Percentiles rank a stretch among this genome's conserved stretches.
Evolutionary conservation across 257 asterid species (phyloP).

Genomic region (Thymus mandschuricus): DNA sequence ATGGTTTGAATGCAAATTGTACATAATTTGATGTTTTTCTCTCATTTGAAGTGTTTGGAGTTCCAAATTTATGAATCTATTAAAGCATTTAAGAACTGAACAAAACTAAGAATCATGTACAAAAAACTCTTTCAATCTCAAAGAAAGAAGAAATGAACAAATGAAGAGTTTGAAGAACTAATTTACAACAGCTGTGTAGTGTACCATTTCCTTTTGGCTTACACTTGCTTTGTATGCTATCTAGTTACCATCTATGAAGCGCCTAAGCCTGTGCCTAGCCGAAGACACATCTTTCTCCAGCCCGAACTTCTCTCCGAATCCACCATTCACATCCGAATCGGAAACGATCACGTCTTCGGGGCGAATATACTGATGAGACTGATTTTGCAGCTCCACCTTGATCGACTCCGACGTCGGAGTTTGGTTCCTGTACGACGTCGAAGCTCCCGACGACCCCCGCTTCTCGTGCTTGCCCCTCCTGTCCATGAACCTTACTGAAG

Average conservation of each 20-base stretch:
- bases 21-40: background rate
- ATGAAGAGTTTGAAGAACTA: constrained; percentile 27
- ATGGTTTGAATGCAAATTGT: constrained; percentile 3
- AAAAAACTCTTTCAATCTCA: background rate
- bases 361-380: constrained; percentile 37
- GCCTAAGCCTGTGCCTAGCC: constrained; percentile 48
- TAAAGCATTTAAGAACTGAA: too few relatives aligned
- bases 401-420: constrained; percentile 45
- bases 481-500: constrained; percentile 32
- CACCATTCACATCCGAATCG: constrained; percentile 17
- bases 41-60: too few relatives aligned
- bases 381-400: constrained; percentile 50
- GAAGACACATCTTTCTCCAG: constrained; percentile 36
- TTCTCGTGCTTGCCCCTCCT: constrained; percentile 38
- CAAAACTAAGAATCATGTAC: too few relatives aligned
- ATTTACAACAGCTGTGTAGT: constrained; percentile 21
- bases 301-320: constrained; percentile 26
- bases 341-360: constrained; percentile 43
- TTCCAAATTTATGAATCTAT: too few relatives aligned
- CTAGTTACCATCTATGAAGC: constrained; percentile 49
- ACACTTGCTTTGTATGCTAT: background rate
- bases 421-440: constrained; percentile 34
- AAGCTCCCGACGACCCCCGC: constrained; percentile 42
- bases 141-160: constrained; percentile 28
- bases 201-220: background rate